A percentile compares a stretch with the other conserved stretches of the same genome.
Evolutionary conservation across 2,329 filamentous ascomycete genomes (phyloP).

Genomic region (Remersonia thermophila): DNA sequence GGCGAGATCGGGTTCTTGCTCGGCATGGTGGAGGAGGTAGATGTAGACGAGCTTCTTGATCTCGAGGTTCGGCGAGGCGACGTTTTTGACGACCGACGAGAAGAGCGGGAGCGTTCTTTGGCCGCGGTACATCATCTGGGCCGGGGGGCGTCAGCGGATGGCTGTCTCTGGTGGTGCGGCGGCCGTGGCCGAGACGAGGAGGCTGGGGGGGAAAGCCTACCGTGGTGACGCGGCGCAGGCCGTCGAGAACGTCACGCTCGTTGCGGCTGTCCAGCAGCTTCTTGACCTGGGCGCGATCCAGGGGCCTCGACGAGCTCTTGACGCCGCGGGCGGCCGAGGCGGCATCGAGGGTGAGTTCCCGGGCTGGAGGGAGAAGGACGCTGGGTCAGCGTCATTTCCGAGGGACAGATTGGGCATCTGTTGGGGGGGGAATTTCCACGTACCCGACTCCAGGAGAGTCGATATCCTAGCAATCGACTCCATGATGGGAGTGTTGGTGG

Average conservation of each 20-base stretch:
- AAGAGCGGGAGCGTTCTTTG: conserved; percentile 87
- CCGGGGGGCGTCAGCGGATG: conserved; percentile 1
- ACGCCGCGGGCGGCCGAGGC: conserved; percentile 71
- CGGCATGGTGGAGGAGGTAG: conserved; percentile 92
- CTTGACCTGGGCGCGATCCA: conserved; percentile 78
- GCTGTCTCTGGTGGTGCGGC: not conserved
- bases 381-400: not conserved
- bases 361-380: conserved; percentile 43
- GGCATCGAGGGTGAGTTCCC: conserved; percentile 94
- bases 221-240: conserved; percentile 74
- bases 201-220: conserved; percentile 38
- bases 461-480: conserved; percentile 94
- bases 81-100: conserved; percentile 96
- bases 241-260: conserved; percentile 87
- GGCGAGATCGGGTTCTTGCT: conserved; percentile 88
- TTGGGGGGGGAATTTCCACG: conserved; percentile 17
- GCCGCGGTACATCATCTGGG: conserved; percentile 85
- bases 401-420: conserved; percentile 1
- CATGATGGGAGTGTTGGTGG: conserved; percentile 40
- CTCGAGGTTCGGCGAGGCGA: conserved; percentile 83
- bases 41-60: conserved; percentile 99
- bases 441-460: conserved; percentile 87
- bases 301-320: conserved; percentile 44
- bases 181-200: not conserved
- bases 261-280: conserved; percentile 88